Base-by-base conservation (phyloP, 2,329 filamentous ascomycete species). In the Pseudogymnoascus pannorum region DNA sequence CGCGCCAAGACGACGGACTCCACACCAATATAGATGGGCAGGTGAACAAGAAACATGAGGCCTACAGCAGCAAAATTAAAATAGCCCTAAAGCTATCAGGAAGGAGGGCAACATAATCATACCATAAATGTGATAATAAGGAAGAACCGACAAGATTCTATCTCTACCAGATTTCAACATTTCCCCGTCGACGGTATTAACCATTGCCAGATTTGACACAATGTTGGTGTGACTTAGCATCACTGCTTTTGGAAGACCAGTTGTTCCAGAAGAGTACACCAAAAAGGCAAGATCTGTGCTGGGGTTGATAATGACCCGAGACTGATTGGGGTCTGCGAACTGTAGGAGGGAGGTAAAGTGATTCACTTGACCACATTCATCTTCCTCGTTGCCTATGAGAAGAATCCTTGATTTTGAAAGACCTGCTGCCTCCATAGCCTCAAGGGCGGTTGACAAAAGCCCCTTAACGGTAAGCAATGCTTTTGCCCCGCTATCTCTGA, bases 251-350 rank as follows among this genome's bases (percentile, higher is more conserved):
- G 91, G 89, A 3, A 91, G 79, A 5, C 91, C 91, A 0, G 91
- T 95, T 1, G 91, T 95, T 3, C 91, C 87, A 14, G 83, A 87
- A 65, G 85, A 89, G 74, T 93, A 95, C 73, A 95, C 94, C 64
- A 95, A 80, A 84, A 87, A 66, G 87, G 84, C 1, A 83, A 82
- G 4, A 79, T 78, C 16, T 74, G 72, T 61, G 2, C 79, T 77
- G 0, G 80, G 42, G 16, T 48, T 20, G 42, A 64, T 87, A 84
- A 60, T 84, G 78, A 20, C 92, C 80, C 65, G 82, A 82, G 2
- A 81, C 84, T 72, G 89, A 20, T 26, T 2, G 18, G n/a, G 6
- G 93, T 72, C 93, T 90, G 73, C 84, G 86, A 68, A 85, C 77
- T 54, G 72, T 77, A 33, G 79, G 80, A 82, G 87, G 22, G 97